Percentiles rank a stretch among this genome's conserved stretches.
These are phyloP conservation scores for Scheffersomyces segobiensis DNA, from an alignment of 1,139 yeast species.

Conservation along the genomic window DNA sequence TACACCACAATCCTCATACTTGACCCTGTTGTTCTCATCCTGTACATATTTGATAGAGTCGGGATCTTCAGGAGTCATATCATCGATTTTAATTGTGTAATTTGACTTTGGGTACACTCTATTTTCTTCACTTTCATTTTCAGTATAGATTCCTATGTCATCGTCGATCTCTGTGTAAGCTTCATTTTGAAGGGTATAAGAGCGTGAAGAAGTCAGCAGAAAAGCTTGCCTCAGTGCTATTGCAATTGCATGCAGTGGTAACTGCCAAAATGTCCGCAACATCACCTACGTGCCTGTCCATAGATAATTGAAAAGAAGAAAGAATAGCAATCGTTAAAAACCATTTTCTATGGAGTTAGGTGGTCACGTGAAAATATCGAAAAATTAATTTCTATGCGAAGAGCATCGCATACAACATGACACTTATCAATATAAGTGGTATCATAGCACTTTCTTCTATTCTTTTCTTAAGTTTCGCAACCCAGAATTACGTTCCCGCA, in stretches of 20 bases:
- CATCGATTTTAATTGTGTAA: not conserved
- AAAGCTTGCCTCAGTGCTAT: not conserved
- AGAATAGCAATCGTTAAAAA: not conserved
- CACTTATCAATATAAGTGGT: not conserved
- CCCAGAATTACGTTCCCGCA: not conserved
- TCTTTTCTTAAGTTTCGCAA: not conserved
- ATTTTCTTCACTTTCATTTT: not conserved
- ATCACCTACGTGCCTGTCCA: not conserved
- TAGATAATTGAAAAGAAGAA: not conserved
- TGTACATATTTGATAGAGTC: not conserved
- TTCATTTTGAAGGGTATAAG: not conserved
- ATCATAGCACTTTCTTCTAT: not conserved
- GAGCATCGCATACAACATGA: conserved; percentile 3
- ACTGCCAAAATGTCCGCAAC: not conserved
- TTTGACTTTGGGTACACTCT: not conserved
- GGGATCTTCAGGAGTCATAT: not conserved
- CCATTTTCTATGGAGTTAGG: not conserved
- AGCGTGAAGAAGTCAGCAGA: not conserved
- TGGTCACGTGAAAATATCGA: not conserved
- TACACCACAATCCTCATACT: conserved; percentile 19
- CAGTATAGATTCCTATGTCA: not conserved
- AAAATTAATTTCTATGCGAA: not conserved
- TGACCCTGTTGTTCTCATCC: conserved; percentile 5
- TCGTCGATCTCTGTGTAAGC: not conserved
- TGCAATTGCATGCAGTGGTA: not conserved